Conservation (phyloP, 202 grass and related monocot genomes). For the Zoysia matrella region DNA sequence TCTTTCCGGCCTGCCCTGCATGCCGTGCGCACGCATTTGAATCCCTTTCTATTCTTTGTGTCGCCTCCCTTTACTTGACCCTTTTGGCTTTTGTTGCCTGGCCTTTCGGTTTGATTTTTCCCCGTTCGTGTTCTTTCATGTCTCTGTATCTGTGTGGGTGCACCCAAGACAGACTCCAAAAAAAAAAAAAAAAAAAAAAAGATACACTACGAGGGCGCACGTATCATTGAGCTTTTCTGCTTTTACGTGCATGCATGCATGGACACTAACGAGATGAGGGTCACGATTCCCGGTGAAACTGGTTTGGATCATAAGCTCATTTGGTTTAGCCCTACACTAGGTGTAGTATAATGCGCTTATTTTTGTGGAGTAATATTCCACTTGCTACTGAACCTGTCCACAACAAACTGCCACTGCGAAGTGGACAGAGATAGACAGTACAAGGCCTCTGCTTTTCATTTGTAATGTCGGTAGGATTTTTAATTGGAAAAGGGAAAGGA, state of each 20-base stretch:
- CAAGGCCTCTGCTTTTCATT: slow-evolving; percentile 32
- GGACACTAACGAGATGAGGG: no score
- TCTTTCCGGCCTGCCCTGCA: slow-evolving; percentile 17
- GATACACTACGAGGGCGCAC: slow-evolving; percentile 34
- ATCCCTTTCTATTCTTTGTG: slow-evolving; percentile 12
- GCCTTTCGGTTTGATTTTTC: slow-evolving; percentile 34
- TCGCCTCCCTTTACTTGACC: slow-evolving; percentile 20
- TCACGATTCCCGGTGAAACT: slow-evolving; percentile 38
- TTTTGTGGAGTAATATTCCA: not conserved
- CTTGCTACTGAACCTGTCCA: not conserved
- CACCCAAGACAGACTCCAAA: no score
- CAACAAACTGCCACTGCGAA: slow-evolving; percentile 24
- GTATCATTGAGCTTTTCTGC: slow-evolving; percentile 58
- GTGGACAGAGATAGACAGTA: not conserved
- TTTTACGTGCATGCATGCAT: slow-evolving; percentile 56
- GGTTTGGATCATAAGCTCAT: slow-evolving; percentile 15
- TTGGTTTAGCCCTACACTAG: slow-evolving; percentile 5
- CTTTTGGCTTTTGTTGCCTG: slow-evolving; percentile 57
- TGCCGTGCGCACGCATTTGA: slow-evolving; percentile 36
- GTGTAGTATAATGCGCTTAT: no score
- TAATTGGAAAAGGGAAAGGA: not conserved
- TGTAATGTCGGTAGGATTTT: not conserved
- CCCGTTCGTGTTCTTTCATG: no score
- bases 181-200: not conserved
- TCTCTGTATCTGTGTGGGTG: slow-evolving; percentile 27